Base-by-base conservation (phyloP, 2,329 filamentous ascomycete genomes). In the Didymella pinodella region DNA sequence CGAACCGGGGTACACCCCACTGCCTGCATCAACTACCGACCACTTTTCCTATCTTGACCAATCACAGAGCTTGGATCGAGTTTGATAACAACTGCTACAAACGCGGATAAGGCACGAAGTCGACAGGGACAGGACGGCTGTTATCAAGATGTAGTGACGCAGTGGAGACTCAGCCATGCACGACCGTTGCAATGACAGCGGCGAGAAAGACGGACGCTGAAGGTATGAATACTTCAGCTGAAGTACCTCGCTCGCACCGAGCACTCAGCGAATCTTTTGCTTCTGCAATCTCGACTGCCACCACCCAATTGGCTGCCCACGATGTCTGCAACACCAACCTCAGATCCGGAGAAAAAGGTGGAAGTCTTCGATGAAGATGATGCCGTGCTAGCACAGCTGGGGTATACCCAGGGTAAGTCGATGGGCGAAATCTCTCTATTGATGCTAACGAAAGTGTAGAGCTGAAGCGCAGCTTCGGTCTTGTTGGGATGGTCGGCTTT, bases 401-500 rank as follows among this genome's bases (percentile, higher is more conserved):
- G 79, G 0, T 81, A 80, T 53, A 69, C 77, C 12, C 78, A 77
- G 59, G 76, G 76, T 75, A 59, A 26, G 61, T 28, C 3, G 16
- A 14, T 5, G 6, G 10, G 2, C 0, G 6, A 4, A 8, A 22
- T 22, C 12, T 41, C n/a, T 12, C 10, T 25, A n/a, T 48, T 59
- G 44, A 59, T 48, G 20, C 57, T 64, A 41, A 67, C 40, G 29
- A 25, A 12, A 1, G 1, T 26, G 1, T 53, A 84, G 84, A 87
- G 70, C 79, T 87, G 63, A 85, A 85, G 68, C 82, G 84, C 8
- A 83, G 45, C 53, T 56, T 56, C 12, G 53, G 53, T 22, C 53
- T 56, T 10, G 40, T 56, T 28, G 84, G 84, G 34, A 87, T 87
- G 83, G 79, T 87, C 32, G 85, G 83, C 0, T 87, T 87, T 73